Evolutionary conservation across 2,329 filamentous ascomycete genomes (phyloP).

Genomic region (Rutstroemia sp.): DNA sequence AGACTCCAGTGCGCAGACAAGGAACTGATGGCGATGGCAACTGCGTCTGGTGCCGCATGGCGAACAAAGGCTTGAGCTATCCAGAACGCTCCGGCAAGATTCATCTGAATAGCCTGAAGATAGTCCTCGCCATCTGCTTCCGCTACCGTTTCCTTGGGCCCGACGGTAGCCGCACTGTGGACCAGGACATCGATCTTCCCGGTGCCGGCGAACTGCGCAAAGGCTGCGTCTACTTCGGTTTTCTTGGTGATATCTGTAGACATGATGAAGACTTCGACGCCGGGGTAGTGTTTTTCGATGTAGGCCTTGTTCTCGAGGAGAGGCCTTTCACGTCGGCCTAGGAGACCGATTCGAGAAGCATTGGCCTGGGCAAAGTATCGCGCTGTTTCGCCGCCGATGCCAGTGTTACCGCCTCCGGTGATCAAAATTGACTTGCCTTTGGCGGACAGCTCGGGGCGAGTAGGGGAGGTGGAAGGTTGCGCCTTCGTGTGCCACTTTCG

Average conservation of each 20-base stretch:
- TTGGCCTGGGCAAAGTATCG: slow-evolving; percentile 37
- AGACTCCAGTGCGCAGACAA: not conserved
- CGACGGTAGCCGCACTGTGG: slow-evolving; percentile 32
- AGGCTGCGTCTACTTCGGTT: slow-evolving; percentile 29
- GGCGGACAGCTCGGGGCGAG: slow-evolving; percentile 34
- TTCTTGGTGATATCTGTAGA: slow-evolving; percentile 30
- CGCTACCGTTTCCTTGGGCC: slow-evolving; percentile 24
- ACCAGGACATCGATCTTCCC: slow-evolving; percentile 35
- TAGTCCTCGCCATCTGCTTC: slow-evolving; percentile 25
- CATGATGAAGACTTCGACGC: slow-evolving; percentile 29
- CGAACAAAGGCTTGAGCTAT: not conserved
- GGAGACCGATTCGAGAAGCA: slow-evolving; percentile 36
- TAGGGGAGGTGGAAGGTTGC: slow-evolving; percentile 34
- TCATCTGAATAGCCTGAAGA: not conserved
- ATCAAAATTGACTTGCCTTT: slow-evolving; percentile 35
- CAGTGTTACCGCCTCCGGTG: slow-evolving; percentile 37
- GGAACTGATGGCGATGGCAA: not conserved
- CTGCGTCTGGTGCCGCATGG: not conserved
- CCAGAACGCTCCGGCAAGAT: not conserved
- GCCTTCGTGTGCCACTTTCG: slow-evolving; percentile 30
- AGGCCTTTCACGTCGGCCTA: slow-evolving; percentile 34
- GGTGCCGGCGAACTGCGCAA: slow-evolving; percentile 25
- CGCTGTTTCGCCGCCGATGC: slow-evolving; percentile 39
- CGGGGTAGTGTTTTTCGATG: slow-evolving; percentile 30
- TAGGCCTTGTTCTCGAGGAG: slow-evolving; percentile 32